Evolutionary conservation across 2,329 filamentous ascomycete species (phyloP).

Genomic region (Talaromyces sp.): DNA sequence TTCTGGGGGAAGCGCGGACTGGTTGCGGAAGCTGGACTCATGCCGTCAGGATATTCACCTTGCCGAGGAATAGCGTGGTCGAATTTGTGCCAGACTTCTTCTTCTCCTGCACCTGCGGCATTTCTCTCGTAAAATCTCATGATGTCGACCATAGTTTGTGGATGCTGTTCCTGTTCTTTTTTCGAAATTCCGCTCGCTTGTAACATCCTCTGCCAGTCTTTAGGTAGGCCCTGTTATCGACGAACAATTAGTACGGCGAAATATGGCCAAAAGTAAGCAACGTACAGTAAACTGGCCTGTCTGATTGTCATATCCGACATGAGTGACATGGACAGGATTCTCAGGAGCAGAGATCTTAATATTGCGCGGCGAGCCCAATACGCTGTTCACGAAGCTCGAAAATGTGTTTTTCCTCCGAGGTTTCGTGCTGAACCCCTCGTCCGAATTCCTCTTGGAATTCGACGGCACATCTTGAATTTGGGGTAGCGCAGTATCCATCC

Average conservation of each 20-base stretch:
- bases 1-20: slow-evolving; percentile 87
- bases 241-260: slow-evolving; percentile 9
- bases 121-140: slow-evolving; percentile 97
- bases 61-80: slow-evolving; percentile 70
- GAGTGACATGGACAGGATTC: slow-evolving; percentile 95
- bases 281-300: slow-evolving; percentile 91
- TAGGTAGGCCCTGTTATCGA: slow-evolving; percentile 71
- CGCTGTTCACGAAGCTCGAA: slow-evolving; percentile 79
- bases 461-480: slow-evolving; percentile 49
- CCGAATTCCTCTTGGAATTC: slow-evolving; percentile 71
- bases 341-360: slow-evolving; percentile 96
- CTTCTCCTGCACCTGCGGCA: slow-evolving; percentile 72
- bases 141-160: slow-evolving; percentile 92
- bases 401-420: slow-evolving; percentile 79
- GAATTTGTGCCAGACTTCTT: slow-evolving; percentile 94
- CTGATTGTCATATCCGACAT: slow-evolving; percentile 94
- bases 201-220: slow-evolving; percentile 95
- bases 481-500: slow-evolving; percentile 50
- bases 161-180: slow-evolving; percentile 92
- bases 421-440: slow-evolving; percentile 65
- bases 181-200: slow-evolving; percentile 95
- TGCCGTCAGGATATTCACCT: slow-evolving; percentile 42
- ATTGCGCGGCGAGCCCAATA: slow-evolving; percentile 80
- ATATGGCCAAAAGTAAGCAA: neutral
- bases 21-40: slow-evolving; percentile 51